phyloP scores from a whole-genome alignment of 2,329 filamentous ascomycete species.

The Arthrobotrys pseudoclavata region DNA sequence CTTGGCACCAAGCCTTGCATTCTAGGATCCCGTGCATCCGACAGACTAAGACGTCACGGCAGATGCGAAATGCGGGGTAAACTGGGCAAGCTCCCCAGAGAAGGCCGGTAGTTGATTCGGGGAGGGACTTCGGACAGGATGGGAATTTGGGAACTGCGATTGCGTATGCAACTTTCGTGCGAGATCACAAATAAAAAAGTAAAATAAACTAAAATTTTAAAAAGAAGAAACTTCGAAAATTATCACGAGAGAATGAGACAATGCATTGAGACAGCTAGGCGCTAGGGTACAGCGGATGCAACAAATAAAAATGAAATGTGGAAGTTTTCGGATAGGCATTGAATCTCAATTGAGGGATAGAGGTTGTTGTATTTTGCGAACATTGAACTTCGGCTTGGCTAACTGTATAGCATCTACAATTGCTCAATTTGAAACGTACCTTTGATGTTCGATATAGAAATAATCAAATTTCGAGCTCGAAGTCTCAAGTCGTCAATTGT shows the following conservation, averaged over 20 bases:
- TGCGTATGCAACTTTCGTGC: slow-evolving; percentile 8
- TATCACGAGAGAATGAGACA: slow-evolving; percentile 16
- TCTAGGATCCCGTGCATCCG: slow-evolving; percentile 55
- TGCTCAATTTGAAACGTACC: slow-evolving; percentile 15
- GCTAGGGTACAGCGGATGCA: slow-evolving; percentile 9
- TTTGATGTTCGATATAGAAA: slow-evolving; percentile 2
- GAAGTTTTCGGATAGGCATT: slow-evolving; percentile 1
- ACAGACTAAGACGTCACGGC: slow-evolving; percentile 45
- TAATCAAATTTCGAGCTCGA: background rate
- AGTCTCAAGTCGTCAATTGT: background rate
- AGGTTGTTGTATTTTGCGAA: slow-evolving; percentile 11
- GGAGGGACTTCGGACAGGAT: slow-evolving; percentile 24
- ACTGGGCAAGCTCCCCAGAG: slow-evolving; percentile 10
- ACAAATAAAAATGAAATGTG: background rate
- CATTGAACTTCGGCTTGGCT: background rate
- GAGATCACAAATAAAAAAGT: slow-evolving; percentile 17
- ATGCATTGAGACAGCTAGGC: background rate
- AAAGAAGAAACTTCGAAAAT: background rate
- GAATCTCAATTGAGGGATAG: background rate
- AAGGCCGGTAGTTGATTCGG: slow-evolving; percentile 14
- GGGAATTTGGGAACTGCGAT: slow-evolving; percentile 15
- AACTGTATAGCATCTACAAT: background rate
- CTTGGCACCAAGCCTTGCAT: slow-evolving; percentile 48
- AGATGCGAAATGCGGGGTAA: slow-evolving; percentile 59
- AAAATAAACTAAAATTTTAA: background rate